Evolutionary conservation across 345 rosid species (phyloP).

Genomic region (Adansonia digitata): DNA sequence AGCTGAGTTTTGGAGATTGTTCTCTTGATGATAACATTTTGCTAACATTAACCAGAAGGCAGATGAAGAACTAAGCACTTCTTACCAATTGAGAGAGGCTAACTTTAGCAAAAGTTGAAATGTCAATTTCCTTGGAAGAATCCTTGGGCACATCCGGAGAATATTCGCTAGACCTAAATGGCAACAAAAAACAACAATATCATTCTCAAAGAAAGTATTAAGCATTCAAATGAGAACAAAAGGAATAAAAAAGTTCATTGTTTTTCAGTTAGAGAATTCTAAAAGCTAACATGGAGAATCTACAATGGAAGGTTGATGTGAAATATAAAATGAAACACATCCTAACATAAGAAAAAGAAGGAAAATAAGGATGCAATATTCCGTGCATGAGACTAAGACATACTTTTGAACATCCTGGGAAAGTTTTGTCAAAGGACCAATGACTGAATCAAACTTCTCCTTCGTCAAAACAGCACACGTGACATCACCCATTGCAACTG

Average conservation of each 20-base stretch:
- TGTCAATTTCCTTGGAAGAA: constrained; percentile 39
- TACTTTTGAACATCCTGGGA: constrained; percentile 64
- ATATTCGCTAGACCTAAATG: constrained; percentile 51
- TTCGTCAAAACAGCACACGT: constrained; percentile 72
- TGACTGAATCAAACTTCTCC: constrained; percentile 77
- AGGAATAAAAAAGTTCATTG: neutral
- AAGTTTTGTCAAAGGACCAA: constrained; percentile 72
- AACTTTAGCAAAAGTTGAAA: constrained; percentile 41
- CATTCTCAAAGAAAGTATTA: constrained; percentile 11
- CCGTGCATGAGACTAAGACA: constrained; percentile 18
- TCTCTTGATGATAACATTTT: neutral
- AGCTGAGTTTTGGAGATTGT: constrained; percentile 12
- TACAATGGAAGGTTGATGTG: neutral
- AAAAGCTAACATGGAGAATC: neutral
- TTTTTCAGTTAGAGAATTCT: neutral
- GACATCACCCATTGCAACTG: constrained; percentile 81
- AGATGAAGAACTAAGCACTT: constrained; percentile 14
- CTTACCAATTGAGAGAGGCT: constrained; percentile 65
- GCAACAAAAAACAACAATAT: constrained; percentile 12
- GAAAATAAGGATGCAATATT: constrained; percentile 2
- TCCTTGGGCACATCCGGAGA: constrained; percentile 48
- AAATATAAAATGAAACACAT: neutral
- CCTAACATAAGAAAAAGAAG: neutral
- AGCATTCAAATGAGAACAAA: constrained; percentile 10
- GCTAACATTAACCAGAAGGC: neutral